phyloP scores from a whole-genome alignment of 768 basidiomycete genomes.

The Tricholoma bakamatsutake region DNA sequence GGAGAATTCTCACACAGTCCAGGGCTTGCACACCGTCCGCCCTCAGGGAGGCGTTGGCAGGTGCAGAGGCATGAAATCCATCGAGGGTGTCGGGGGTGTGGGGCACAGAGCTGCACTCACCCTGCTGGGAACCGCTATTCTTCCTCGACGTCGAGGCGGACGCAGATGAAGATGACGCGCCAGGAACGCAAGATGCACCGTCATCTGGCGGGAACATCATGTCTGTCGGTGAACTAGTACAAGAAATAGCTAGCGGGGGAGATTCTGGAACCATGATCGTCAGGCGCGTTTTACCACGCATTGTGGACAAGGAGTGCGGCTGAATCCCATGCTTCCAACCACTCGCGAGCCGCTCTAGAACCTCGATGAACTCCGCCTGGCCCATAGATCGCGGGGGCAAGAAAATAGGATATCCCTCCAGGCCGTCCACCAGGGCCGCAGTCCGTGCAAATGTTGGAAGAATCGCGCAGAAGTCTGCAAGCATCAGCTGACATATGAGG shows the following conservation, averaged over 20 bases:
- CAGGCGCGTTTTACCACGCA: conserved; percentile 34
- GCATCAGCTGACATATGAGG: conserved; percentile 68
- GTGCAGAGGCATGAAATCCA: conserved; percentile 2
- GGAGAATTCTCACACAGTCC: conserved; percentile 65
- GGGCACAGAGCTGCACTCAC: conserved; percentile 16
- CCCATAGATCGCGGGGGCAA: conserved; percentile 83
- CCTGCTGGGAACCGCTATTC: conserved; percentile 17
- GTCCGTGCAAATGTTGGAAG: conserved; percentile 61
- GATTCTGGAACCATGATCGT: conserved; percentile 37
- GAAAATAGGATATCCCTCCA: conserved; percentile 88
- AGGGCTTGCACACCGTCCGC: conserved; percentile 49
- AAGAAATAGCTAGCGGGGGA: conserved; percentile 21
- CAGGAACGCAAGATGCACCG: conserved; percentile 3
- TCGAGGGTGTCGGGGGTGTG: conserved; percentile 12
- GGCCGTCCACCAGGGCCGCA: conserved; percentile 66
- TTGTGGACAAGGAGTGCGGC: conserved; percentile 43
- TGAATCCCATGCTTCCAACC: conserved; percentile 69
- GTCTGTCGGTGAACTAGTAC: conserved; percentile 21
- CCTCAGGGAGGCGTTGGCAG: conserved; percentile 12
- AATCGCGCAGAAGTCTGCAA: conserved; percentile 64
- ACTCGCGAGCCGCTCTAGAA: conserved; percentile 71
- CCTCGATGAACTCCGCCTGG: conserved; percentile 85
- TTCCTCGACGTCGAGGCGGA: conserved; percentile 19
- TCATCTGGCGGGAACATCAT: conserved; percentile 9
- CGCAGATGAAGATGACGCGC: conserved; percentile 12